Base-by-base conservation (phyloP, 495 filamentous ascomycete genomes). In the Neurospora cerealis region DNA sequence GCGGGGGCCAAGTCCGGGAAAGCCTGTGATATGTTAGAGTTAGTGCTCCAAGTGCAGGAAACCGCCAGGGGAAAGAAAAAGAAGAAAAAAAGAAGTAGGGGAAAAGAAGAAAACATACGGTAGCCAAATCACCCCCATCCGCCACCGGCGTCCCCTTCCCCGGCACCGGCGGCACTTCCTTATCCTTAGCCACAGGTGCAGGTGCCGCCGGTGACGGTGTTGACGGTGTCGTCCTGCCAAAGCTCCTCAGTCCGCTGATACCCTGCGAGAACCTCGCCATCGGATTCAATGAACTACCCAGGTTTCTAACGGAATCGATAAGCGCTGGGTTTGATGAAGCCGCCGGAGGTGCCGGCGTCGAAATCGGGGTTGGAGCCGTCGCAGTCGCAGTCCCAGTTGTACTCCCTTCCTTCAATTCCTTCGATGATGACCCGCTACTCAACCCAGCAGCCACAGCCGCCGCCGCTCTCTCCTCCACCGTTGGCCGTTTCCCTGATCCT, bases 251-350 rank as follows among this genome's bases (percentile, higher is more conserved):
- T 75, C 90, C 85, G 69, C 85, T 83, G 83, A 95, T 90, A 24
- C 91, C 88, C 10, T 85, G 85, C 3, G 85, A 83, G 40, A 97
- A 88, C 69, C 93, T 88, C 62, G 91, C 93, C 75, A 98, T 89
- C 0, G 94, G 94, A 75, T 97, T 97, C 15, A 97, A 83, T 3
- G 92, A 90, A 77, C 87, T 96, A 28, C 93, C 91, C 40, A 97
- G 88, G 75, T 89, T 93, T n/a, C 92, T 88, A 88, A 96, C 90
- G 2, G 91, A 93, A 75, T 96, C 93, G 1, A 95, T 86, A 13
- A 88, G 77, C 5, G 93, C 91, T 46, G 87, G 86, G 70, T 85
- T 88, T 17, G 82, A 76, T 19, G 88, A 86, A 32, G 83, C 79
- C 3, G 81, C 79, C 3, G 81, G 77, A 15, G 80, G 74, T n/a